These are phyloP conservation scores for Mycena olivaceomarginata DNA, from an alignment of 768 basidiomycete species.

Conservation along the genomic window DNA sequence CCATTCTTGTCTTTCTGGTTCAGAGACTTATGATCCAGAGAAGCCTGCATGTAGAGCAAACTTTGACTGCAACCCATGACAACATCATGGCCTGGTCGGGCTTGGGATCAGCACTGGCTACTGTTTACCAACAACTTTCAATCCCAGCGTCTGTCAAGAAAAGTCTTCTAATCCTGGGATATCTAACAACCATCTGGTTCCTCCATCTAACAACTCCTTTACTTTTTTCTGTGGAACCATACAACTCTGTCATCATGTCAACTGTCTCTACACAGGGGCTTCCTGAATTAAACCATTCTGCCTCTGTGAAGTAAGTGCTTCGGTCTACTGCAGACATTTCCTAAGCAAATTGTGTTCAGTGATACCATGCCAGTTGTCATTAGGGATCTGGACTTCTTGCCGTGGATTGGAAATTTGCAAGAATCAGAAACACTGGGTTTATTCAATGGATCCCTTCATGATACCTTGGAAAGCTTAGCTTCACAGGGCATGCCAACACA, in stretches of 20 bases:
- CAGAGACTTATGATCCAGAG: conserved; percentile 7
- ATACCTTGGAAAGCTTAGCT: background rate
- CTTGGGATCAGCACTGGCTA: conserved; percentile 3
- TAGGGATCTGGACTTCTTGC: background rate
- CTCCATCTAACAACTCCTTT: conserved; percentile 1
- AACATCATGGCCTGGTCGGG: conserved; percentile 1
- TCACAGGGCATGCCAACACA: background rate
- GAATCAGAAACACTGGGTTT: conserved; percentile 3
- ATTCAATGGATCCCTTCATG: background rate
- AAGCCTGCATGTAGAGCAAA: background rate
- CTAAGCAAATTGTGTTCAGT: background rate
- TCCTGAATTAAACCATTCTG: conserved; percentile 9
- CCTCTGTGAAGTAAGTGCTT: conserved; percentile 1
- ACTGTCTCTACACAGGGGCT: background rate
- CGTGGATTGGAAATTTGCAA: conserved; percentile 3
- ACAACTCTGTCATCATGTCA: background rate
- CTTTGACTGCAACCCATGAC: conserved; percentile 7
- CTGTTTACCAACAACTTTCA: conserved; percentile 9
- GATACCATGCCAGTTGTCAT: background rate
- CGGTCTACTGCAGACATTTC: background rate
- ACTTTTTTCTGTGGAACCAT: background rate
- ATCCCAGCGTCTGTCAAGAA: conserved; percentile 3
- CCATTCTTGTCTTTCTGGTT: background rate
- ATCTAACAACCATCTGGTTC: background rate
- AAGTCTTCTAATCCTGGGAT: background rate